phyloP scores from a whole-genome alignment of 768 basidiomycete genomes.

The Lyophyllum shimeji region DNA sequence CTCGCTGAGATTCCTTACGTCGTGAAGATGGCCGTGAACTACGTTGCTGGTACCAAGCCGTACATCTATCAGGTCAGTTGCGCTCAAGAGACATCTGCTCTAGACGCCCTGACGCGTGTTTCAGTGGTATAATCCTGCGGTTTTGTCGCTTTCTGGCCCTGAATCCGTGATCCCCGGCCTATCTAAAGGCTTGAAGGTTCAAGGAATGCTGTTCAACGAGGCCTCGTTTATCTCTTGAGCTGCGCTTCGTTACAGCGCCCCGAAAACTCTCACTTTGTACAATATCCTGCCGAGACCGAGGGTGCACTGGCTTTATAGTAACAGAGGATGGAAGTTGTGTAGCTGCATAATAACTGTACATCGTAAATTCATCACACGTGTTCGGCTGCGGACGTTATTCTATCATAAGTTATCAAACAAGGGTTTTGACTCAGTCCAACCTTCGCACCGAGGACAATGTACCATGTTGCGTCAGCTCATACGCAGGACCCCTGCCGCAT shows the following conservation, averaged over 20 bases:
- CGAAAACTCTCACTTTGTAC: conserved; percentile 63
- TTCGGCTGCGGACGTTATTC: background rate
- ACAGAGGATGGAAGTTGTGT: background rate
- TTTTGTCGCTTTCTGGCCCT: conserved; percentile 42
- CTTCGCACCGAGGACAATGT: conserved; percentile 31
- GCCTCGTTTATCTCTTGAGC: conserved; percentile 81
- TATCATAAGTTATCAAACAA: background rate
- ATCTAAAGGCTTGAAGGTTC: conserved; percentile 44
- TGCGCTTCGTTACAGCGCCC: conserved; percentile 50
- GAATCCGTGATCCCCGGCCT: conserved; percentile 38
- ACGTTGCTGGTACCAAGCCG: conserved; percentile 91
- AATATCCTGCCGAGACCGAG: background rate
- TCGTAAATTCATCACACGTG: background rate
- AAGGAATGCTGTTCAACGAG: conserved; percentile 83
- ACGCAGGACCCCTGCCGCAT: conserved; percentile 25
- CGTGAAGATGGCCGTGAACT: conserved; percentile 89
- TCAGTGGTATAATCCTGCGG: conserved; percentile 51
- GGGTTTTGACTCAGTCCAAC: conserved; percentile 1
- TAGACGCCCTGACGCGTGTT: background rate
- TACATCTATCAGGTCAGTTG: conserved; percentile 86
- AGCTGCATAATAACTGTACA: background rate
- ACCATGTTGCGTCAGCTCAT: conserved; percentile 51
- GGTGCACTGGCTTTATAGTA: background rate
- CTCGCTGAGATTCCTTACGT: conserved; percentile 87
- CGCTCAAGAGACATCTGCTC: conserved; percentile 21